Percentiles rank a stretch among this genome's conserved stretches.
Conservation (phyloP, 495 filamentous ascomycete genomes). For the Lepraria neglecta region DNA sequence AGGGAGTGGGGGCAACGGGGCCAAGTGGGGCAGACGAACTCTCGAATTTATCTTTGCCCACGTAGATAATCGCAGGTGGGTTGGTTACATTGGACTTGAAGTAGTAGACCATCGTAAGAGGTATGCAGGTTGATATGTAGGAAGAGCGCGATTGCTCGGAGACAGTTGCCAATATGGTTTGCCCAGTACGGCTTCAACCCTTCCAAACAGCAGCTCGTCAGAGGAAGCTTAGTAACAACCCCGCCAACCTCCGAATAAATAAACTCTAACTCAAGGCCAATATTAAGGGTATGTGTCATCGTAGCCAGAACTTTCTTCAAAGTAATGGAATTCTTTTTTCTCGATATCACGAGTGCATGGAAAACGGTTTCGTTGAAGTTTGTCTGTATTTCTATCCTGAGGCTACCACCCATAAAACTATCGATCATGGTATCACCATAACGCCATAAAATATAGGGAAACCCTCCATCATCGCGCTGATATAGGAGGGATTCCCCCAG, state of each 20-base stretch:
- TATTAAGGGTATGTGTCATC: no score
- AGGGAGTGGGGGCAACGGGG: not conserved
- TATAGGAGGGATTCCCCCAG: not conserved
- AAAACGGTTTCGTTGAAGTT: not conserved
- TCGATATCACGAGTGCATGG: conserved; percentile 1
- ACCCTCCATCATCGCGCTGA: not conserved
- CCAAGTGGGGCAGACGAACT: conserved; percentile 53
- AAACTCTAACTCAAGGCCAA: no score
- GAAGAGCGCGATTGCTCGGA: not conserved
- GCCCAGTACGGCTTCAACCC: no score
- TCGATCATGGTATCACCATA: conserved; percentile 4
- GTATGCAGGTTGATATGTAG: not conserved
- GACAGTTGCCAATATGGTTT: not conserved
- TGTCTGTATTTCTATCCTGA: conserved; percentile 4
- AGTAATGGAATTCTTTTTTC: not conserved
- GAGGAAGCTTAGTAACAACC: no score
- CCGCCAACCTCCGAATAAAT: no score
- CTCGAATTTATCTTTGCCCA: conserved; percentile 98
- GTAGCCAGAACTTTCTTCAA: no score
- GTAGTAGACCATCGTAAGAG: conserved; percentile 78
- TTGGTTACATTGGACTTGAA: conserved; percentile 78
- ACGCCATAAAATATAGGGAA: not conserved
- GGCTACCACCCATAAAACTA: not conserved
- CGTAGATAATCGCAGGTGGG: conserved; percentile 79
- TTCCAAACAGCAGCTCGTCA: no score